Evolutionary conservation across 768 basidiomycete genomes (phyloP).

Genomic region (Terana coerulea): DNA sequence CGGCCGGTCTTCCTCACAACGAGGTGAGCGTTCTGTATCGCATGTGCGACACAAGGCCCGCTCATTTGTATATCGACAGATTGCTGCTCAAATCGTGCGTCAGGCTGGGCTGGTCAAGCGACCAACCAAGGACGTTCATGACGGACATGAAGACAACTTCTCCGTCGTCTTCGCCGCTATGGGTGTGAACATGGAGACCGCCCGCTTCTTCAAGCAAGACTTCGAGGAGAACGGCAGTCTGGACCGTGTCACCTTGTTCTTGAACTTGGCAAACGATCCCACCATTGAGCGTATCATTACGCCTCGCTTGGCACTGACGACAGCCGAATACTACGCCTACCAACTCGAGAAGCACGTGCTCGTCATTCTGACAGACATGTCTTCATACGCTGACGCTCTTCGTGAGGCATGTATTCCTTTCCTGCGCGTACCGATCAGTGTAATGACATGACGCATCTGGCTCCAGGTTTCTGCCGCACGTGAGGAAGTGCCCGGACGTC

Average conservation of each 20-base stretch:
- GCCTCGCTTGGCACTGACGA: constrained; percentile 94
- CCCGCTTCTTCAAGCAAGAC: constrained; percentile 99
- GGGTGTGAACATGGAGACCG: constrained; percentile 99
- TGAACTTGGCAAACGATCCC: constrained; percentile 98
- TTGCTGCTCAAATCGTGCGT: constrained; percentile 99
- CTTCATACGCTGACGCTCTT: constrained; percentile 93
- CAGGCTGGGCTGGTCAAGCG: constrained; percentile 97
- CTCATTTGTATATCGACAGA: constrained; percentile 44
- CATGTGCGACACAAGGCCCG: neutral
- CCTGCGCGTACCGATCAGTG: neutral
- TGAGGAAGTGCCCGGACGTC: constrained; percentile 98
- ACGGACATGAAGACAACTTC: constrained; percentile 99
- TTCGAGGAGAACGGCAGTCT: constrained; percentile 98
- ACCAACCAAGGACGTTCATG: constrained; percentile 95
- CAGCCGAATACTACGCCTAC: constrained; percentile 99
- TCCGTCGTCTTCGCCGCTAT: constrained; percentile 99
- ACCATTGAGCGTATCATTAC: constrained; percentile 99
- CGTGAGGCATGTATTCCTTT: constrained; percentile 66
- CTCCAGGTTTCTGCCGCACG: constrained; percentile 91
- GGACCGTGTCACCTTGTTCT: constrained; percentile 95
- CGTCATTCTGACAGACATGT: constrained; percentile 99
- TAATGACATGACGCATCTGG: constrained; percentile 7
- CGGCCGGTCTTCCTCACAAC: constrained; percentile 97
- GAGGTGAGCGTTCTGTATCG: constrained; percentile 53
- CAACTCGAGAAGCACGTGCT: constrained; percentile 99